Percentiles rank a stretch among this genome's conserved stretches.
phyloP scores from a whole-genome alignment of 306 rosid genomes.

The Ammopiptanthus mongolicus region DNA sequence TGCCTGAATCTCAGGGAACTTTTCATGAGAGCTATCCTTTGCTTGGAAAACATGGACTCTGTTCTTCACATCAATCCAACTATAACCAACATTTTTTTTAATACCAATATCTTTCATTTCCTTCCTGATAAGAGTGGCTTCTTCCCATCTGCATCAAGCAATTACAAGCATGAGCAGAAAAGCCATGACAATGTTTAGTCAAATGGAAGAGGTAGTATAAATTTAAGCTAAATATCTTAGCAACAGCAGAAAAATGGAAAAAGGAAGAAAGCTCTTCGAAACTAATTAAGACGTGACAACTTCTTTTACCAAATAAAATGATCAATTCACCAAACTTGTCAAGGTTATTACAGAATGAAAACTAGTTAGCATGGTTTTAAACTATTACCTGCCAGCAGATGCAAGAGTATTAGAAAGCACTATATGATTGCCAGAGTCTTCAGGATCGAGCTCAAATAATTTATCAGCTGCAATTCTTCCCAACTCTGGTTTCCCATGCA shows the following conservation, averaged over 20 bases:
- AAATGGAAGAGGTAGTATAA: not conserved
- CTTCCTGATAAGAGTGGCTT: constrained; percentile 70
- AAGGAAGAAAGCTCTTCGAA: not conserved
- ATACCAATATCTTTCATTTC: constrained; percentile 79
- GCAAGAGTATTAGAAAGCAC: constrained; percentile 82
- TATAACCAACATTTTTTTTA: constrained; percentile 65
- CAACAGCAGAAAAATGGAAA: constrained; percentile 8
- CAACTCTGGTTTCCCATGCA: constrained; percentile 60
- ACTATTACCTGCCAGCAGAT: constrained; percentile 68
- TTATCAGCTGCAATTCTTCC: constrained; percentile 79
- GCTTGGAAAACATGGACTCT: constrained; percentile 69
- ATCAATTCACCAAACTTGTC: not conserved
- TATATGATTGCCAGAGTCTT: constrained; percentile 85
- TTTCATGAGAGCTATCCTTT: constrained; percentile 64
- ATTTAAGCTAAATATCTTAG: not conserved
- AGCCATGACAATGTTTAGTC: not conserved
- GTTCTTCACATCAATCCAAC: constrained; percentile 78
- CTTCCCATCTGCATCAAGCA: constrained; percentile 76
- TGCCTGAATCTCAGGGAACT: constrained; percentile 52
- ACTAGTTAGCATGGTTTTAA: not conserved
- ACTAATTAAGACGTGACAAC: not conserved
- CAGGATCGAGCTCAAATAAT: constrained; percentile 75
- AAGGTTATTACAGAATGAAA: not conserved
- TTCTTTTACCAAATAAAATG: not conserved
- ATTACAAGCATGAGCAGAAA: not conserved